Conservation (phyloP, 1,284 basidiomycete species). For the Cryptococcus sp. region DNA sequence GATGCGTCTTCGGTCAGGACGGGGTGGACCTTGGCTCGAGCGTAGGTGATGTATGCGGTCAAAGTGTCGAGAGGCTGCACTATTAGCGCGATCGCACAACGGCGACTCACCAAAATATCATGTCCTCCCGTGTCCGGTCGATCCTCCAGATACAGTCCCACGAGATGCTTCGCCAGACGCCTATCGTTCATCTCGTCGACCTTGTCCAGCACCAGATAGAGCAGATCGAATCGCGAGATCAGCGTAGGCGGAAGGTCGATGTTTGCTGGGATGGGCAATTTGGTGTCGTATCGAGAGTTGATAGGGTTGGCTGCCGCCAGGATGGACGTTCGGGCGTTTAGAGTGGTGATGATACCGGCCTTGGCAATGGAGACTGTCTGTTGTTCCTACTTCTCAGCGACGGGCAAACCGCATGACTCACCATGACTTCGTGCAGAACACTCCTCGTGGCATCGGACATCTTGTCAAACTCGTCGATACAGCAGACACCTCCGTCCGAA, state of each 20-base stretch:
- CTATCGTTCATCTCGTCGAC: slow-evolving; percentile 86
- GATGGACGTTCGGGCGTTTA: slow-evolving; percentile 95
- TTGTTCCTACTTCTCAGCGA: slow-evolving; percentile 68
- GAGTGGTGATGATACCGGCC: slow-evolving; percentile 96
- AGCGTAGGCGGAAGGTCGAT: slow-evolving; percentile 95
- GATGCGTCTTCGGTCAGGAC: slow-evolving; percentile 82
- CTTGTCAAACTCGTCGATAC: slow-evolving; percentile 99
- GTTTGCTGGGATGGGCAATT: slow-evolving; percentile 73
- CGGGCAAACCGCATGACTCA: slow-evolving; percentile 41
- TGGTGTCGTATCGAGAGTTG: slow-evolving; percentile 88
- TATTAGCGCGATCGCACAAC: background rate
- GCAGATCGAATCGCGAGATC: slow-evolving; percentile 93
- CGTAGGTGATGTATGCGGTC: slow-evolving; percentile 91
- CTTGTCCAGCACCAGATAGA: slow-evolving; percentile 96
- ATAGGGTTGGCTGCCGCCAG: slow-evolving; percentile 96
- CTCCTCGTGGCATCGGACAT: slow-evolving; percentile 96
- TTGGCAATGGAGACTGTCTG: slow-evolving; percentile 99
- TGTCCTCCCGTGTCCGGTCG: slow-evolving; percentile 60
- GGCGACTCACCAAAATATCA: slow-evolving; percentile 63
- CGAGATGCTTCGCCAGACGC: slow-evolving; percentile 86
- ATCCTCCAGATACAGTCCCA: slow-evolving; percentile 90
- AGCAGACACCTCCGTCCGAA: slow-evolving; percentile 96
- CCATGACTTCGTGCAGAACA: slow-evolving; percentile 99
- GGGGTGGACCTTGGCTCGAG: slow-evolving; percentile 81
- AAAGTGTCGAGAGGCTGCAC: slow-evolving; percentile 76